phyloP scores from a whole-genome alignment of 73 alveolate genomes.

The Stentor coeruleus region DNA sequence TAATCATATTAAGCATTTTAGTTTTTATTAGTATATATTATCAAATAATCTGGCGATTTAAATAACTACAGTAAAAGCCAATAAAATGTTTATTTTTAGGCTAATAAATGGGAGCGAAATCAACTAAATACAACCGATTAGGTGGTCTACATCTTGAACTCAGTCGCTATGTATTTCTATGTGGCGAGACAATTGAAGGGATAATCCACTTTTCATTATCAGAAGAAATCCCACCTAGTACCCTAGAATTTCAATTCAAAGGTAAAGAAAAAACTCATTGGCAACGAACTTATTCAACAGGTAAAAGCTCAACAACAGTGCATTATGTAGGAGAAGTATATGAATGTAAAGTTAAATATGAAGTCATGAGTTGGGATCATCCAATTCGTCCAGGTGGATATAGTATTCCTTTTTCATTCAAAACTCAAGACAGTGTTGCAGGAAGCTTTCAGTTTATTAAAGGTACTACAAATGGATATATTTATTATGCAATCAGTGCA shows the following conservation, averaged over 20 bases:
- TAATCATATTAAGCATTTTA: too few relatives aligned
- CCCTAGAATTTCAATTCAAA: not conserved
- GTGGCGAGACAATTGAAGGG: not conserved
- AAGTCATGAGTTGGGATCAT: not conserved
- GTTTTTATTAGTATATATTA: too few relatives aligned
- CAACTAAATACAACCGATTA: not conserved
- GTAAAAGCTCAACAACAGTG: not conserved
- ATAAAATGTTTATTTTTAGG: too few relatives aligned
- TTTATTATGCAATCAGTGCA: not conserved
- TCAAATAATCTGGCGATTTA: too few relatives aligned
- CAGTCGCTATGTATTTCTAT: not conserved
- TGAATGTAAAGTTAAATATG: not conserved
- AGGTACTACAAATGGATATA: not conserved
- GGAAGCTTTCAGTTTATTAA: not conserved
- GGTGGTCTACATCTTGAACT: not conserved
- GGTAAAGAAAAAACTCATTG: not conserved
- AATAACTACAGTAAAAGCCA: too few relatives aligned
- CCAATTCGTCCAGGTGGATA: not conserved
- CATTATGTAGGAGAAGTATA: too few relatives aligned
- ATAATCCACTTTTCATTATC: not conserved
- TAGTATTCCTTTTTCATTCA: not conserved
- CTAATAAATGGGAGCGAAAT: not conserved
- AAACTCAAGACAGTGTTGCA: not conserved
- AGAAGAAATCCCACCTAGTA: not conserved
- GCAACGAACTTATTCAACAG: not conserved